Conservation (phyloP, 768 basidiomycete species). For the Hericium coralloides region DNA sequence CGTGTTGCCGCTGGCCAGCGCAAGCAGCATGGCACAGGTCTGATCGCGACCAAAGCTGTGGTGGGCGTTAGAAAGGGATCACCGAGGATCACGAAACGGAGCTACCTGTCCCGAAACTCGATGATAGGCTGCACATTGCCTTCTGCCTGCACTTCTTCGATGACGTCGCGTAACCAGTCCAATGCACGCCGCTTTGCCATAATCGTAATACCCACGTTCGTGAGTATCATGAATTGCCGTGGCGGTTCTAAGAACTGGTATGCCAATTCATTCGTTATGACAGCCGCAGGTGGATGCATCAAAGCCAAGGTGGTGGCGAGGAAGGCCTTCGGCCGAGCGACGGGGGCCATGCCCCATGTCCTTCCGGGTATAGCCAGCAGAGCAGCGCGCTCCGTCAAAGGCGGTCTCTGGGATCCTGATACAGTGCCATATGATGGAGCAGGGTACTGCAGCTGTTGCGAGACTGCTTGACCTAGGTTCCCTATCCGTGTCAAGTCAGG, state of each 20-base stretch:
- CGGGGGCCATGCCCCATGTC: constrained; percentile 74
- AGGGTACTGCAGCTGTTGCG: constrained; percentile 31
- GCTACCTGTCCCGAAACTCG: constrained; percentile 68
- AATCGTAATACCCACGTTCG: constrained; percentile 78
- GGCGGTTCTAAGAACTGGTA: constrained; percentile 70
- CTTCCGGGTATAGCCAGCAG: constrained; percentile 72
- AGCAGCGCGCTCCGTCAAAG: constrained; percentile 70
- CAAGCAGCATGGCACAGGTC: constrained; percentile 86
- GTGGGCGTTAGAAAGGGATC: constrained; percentile 7
- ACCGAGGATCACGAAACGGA: background rate
- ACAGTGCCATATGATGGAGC: constrained; percentile 27
- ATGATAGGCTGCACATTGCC: constrained; percentile 71
- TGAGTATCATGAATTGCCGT: constrained; percentile 79
- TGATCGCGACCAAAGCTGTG: constrained; percentile 84
- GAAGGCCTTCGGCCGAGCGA: constrained; percentile 27
- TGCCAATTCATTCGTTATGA: constrained; percentile 70
- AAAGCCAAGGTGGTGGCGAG: constrained; percentile 25
- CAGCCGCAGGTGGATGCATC: constrained; percentile 34
- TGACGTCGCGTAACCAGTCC: constrained; percentile 73
- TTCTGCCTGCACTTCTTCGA: constrained; percentile 77
- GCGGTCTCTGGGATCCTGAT: constrained; percentile 39
- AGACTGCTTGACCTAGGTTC: constrained; percentile 53
- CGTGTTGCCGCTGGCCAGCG: constrained; percentile 77
- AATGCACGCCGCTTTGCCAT: constrained; percentile 74
- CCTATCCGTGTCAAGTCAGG: constrained; percentile 72